Percentiles rank a stretch among this genome's conserved stretches.
Conservation (phyloP, 73 alveolate species). For the Paramecium pentaurelia region DNA sequence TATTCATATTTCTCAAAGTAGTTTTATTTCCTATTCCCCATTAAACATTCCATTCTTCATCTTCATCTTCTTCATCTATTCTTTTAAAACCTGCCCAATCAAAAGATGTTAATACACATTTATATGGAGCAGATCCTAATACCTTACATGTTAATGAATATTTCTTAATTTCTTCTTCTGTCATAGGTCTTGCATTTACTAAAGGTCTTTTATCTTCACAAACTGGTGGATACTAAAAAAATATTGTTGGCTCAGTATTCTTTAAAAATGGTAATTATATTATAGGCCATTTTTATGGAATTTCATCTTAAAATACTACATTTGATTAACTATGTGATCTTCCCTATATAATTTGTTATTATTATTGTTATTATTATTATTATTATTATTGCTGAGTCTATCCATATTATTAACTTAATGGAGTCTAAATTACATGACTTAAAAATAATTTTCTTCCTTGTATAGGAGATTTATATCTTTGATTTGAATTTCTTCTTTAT, state of each 20-base stretch:
- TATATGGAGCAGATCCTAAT: conserved; percentile 56
- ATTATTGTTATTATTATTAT: not conserved
- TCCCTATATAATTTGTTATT: not conserved
- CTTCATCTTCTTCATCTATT: conserved; percentile 56
- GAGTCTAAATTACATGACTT: conserved; percentile 11
- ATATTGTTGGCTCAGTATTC: conserved; percentile 12
- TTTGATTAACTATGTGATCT: conserved; percentile 5
- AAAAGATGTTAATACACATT: conserved; percentile 56
- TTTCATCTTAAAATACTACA: not conserved
- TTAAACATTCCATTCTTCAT: conserved; percentile 58
- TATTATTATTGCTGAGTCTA: not conserved
- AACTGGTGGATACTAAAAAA: conserved; percentile 24
- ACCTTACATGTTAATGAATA: conserved; percentile 35
- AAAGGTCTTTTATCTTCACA: conserved; percentile 32
- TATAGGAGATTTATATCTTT: not conserved
- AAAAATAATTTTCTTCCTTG: not conserved
- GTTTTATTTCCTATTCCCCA: conserved; percentile 59
- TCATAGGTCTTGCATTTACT: conserved; percentile 5
- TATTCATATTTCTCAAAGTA: conserved; percentile 65
- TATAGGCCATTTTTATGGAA: not conserved
- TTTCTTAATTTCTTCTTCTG: conserved; percentile 46
- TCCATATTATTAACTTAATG: not conserved
- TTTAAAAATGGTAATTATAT: not conserved
- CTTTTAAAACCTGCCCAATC: conserved; percentile 57
- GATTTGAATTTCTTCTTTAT: not conserved